Base-by-base conservation (phyloP, 768 basidiomycete species). In the Coprinopsis marcescibilis region DNA sequence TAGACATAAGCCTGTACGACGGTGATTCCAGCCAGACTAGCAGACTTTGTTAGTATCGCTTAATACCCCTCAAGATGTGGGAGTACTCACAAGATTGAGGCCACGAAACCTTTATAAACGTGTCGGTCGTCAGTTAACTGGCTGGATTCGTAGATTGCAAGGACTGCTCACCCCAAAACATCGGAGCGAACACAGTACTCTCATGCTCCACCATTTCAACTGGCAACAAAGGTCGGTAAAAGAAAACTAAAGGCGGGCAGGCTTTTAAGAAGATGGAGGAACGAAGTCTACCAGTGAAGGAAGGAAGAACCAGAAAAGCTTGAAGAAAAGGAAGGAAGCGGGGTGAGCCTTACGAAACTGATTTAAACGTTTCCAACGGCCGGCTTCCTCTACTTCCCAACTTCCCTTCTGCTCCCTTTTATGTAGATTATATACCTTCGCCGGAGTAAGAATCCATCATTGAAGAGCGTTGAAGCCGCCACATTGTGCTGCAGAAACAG, bases 1-100 rank as follows among this genome's bases (percentile, higher is more conserved):
- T 70, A 72, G 11, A 66, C 55, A 38, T 69, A 70, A 4, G 66
- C 68, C 51, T 73, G 71, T 27, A 71, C 57, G 21, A 70, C 59
- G 3, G 64, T 68, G 35, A 71, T 69, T 15, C 71, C 71, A 12
- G 61, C 63, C 4, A 71, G 54, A 24, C 70, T 72, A 15, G 7
- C 21, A 23, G 20, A 32, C 15, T 4, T 13, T 8, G 41, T 10
- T 2, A n/a, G n/a, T n/a, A n/a, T n/a, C n/a, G n/a, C 19, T 32
- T 19, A 7, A 35, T 15, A 45, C 14, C 2, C 4, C 30, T 20
- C 12, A 20, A 36, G 15, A 37, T 14, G 26, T 11, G 13, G 4
- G 33, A 29, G 26, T 13, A 34, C 50, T 17, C 50, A 64, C 61
- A 64, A 49, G 14, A 64, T 50, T 19, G 64, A 65, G 3, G 57